phyloP scores from a whole-genome alignment of 306 rosid genomes.

The Cicer chorassanicum region DNA sequence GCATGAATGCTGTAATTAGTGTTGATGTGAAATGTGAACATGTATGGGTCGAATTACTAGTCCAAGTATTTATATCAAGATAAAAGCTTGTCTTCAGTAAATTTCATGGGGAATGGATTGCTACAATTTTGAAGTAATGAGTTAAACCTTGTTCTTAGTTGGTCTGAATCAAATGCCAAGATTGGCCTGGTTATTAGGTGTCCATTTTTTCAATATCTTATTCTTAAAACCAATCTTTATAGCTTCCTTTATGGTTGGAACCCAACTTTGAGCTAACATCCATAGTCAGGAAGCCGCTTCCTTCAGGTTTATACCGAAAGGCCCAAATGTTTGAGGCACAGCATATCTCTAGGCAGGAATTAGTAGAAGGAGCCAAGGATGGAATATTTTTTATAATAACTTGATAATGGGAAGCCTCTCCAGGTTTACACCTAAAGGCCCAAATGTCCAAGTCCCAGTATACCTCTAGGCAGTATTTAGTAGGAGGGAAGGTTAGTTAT shows the following conservation, averaged over 20 bases:
- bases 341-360: not conserved
- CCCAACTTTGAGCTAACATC: not conserved
- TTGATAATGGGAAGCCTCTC: not conserved
- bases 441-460: not conserved
- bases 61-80: conserved; percentile 15
- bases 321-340: no score
- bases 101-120: conserved; percentile 31
- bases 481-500: not conserved
- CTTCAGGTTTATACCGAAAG: no score
- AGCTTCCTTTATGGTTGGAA: not conserved
- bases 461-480: not conserved
- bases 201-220: not conserved
- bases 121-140: conserved; percentile 36
- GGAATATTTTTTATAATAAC: no score
- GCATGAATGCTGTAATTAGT: conserved; percentile 34
- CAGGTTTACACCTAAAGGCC: not conserved
- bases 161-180: conserved; percentile 34
- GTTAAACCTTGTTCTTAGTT: conserved; percentile 27
- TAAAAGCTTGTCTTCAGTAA: conserved; percentile 18
- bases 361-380: not conserved
- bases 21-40: not conserved
- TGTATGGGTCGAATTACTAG: conserved; percentile 16
- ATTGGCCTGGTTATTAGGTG: conserved; percentile 16
- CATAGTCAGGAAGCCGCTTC: not conserved
- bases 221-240: not conserved